Evolutionary conservation across 768 basidiomycete species (phyloP).

Genomic region (Suillus subluteus): DNA sequence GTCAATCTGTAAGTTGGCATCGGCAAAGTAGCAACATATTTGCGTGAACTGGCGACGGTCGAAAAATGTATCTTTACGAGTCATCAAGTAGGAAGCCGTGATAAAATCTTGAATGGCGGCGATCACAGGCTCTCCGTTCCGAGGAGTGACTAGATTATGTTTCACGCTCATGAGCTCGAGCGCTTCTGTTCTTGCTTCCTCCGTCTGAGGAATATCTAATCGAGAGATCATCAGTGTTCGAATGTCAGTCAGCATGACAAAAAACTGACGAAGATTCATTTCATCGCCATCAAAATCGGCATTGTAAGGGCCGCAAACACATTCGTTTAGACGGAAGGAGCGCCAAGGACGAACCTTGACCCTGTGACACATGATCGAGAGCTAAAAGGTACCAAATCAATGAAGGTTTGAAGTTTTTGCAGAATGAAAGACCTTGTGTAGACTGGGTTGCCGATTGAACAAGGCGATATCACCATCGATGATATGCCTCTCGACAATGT

Average conservation of each 20-base stretch:
- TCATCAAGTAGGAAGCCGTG: conserved; percentile 95
- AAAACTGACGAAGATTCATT: conserved; percentile 92
- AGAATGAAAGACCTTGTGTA: conserved; percentile 74
- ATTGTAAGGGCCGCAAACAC: conserved; percentile 98
- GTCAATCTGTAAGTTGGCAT: conserved; percentile 91
- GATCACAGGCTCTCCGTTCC: conserved; percentile 98
- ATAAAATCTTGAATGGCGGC: conserved; percentile 99
- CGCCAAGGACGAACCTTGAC: conserved; percentile 97
- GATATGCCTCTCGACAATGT: conserved; percentile 93
- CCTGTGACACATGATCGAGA: conserved; percentile 99
- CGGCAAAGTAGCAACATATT: conserved; percentile 92
- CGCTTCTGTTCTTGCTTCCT: conserved; percentile 97
- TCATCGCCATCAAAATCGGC: conserved; percentile 99
- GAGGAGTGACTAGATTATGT: conserved; percentile 94
- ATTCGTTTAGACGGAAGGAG: conserved; percentile 96
- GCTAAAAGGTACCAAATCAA: conserved; percentile 42
- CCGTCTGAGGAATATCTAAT: conserved; percentile 96
- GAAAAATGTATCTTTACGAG: conserved; percentile 90
- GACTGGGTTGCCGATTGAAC: conserved; percentile 98
- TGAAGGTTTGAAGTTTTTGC: not conserved
- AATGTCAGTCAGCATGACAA: no score
- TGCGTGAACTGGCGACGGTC: conserved; percentile 95
- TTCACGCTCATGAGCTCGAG: conserved; percentile 97
- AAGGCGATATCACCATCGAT: conserved; percentile 94
- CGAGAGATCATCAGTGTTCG: conserved; percentile 7